Base-by-base conservation (phyloP, 768 basidiomycete genomes). In the Tephrocybe sp. region DNA sequence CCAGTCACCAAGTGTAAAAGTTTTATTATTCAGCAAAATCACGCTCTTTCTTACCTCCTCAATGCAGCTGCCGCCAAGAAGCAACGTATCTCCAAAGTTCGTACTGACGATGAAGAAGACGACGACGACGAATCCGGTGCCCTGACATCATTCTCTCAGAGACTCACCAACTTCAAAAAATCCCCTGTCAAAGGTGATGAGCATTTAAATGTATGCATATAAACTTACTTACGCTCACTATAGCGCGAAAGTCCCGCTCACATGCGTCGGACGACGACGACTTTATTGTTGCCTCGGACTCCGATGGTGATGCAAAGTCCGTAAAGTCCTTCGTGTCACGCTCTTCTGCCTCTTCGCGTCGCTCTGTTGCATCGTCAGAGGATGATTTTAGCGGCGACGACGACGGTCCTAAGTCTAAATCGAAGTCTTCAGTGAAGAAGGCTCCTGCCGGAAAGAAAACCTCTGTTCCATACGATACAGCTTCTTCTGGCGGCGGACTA, bases 261-360 rank as follows among this genome's bases (percentile, higher is more conserved):
- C 57, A 59, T 44, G 66, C 71, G 53, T 73, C 59, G 26, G 80
- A 77, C 42, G 85, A 89, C 53, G 84, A 89, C 42, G 85, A 89
- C 51, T 91, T 92, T 60, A 77, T 89, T 57, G 84, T 78, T 31
- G 79, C 84, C 16, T 82, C 82, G 36, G 83, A 83, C 36, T 80
- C 80, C 9, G 87, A 85, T 19, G 75, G 72, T 1, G 85, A 85
- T 22, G 64, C 64, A 7, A 74, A 68, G 27, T 79, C 78, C 18
- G 57, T 69, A 21, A 77, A 68, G 56, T 70, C 84, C 44, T 71
- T 74, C 9, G 76, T 75, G 3, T 83, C 84, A 34, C 78, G 78
- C 36, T 70, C 72, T 8, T 74, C 76, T 1, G 66, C 69, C 15
- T 79, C 82, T 1, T 80, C 79, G 15, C 71, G 69, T 37, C 67